A percentile compares a stretch with the other conserved stretches of the same genome.
Conservation (phyloP, 2,329 filamentous ascomycete genomes). For the Alternaria gaisen region DNA sequence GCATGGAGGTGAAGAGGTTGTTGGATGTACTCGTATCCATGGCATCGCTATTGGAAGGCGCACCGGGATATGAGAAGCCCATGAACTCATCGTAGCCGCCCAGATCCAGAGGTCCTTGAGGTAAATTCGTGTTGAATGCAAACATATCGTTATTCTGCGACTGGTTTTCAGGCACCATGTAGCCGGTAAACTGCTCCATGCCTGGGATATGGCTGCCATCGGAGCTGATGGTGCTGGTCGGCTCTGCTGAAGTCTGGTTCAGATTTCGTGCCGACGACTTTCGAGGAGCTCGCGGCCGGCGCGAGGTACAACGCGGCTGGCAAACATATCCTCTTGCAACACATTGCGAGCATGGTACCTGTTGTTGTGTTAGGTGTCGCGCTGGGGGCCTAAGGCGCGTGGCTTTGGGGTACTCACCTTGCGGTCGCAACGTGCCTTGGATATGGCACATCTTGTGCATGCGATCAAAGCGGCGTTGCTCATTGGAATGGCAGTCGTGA, state of each 20-base stretch:
- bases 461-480: slow-evolving; percentile 8
- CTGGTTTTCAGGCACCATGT: neutral
- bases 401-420: slow-evolving; percentile 8
- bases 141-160: neutral
- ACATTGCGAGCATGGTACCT: slow-evolving; percentile 18
- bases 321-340: slow-evolving; percentile 14
- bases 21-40: neutral
- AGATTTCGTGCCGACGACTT: slow-evolving; percentile 2
- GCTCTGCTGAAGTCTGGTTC: neutral
- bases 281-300: slow-evolving; percentile 9
- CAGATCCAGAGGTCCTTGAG: neutral
- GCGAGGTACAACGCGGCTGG: slow-evolving; percentile 12
- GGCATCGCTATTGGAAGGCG: neutral
- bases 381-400: neutral
- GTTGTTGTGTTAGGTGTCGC: neutral
- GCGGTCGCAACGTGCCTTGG: slow-evolving; percentile 14
- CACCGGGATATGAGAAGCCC: slow-evolving; percentile 2
- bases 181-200: slow-evolving; percentile 10
- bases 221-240: neutral
- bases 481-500: slow-evolving; percentile 3
- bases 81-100: slow-evolving; percentile 14
- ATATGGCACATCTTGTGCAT: slow-evolving; percentile 17
- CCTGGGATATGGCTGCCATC: neutral
- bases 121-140: neutral
- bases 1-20: neutral